phyloP scores from a whole-genome alignment of 2,329 filamentous ascomycete species.

The Aureobasidium sp. region DNA sequence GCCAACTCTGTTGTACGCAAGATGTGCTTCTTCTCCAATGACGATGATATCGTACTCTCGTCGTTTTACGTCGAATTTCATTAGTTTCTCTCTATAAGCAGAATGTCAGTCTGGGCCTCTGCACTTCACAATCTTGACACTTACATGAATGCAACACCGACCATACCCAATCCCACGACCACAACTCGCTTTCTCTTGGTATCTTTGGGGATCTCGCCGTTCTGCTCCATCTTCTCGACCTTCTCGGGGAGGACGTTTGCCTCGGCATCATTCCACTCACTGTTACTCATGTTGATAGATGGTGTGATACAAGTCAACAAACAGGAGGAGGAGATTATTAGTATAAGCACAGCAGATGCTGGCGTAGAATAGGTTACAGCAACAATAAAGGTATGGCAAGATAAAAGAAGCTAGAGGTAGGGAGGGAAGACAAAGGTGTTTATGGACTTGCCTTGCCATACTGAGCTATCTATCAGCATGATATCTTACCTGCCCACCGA shows the following conservation, averaged over 20 bases:
- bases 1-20: constrained; percentile 87
- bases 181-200: constrained; percentile 58
- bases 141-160: constrained; percentile 81
- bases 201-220: constrained; percentile 28
- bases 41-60: constrained; percentile 75
- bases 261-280: constrained; percentile 39
- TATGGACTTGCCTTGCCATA: constrained; percentile 9
- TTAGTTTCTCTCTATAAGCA: constrained; percentile 65
- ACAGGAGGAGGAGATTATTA: background rate
- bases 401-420: background rate
- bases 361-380: background rate
- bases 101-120: background rate
- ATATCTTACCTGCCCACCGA: background rate
- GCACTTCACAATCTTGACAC: constrained; percentile 22
- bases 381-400: constrained; percentile 8
- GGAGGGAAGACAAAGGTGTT: background rate
- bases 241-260: constrained; percentile 39
- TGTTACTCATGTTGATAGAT: constrained; percentile 31
- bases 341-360: constrained; percentile 7
- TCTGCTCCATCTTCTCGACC: constrained; percentile 29
- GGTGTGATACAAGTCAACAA: background rate
- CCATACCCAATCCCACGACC: constrained; percentile 85
- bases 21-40: constrained; percentile 77
- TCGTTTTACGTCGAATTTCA: constrained; percentile 71
- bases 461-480: constrained; percentile 1